Evolutionary conservation across 129 eudicot species (phyloP).

Genomic region (Kitagawia praeruptora): DNA sequence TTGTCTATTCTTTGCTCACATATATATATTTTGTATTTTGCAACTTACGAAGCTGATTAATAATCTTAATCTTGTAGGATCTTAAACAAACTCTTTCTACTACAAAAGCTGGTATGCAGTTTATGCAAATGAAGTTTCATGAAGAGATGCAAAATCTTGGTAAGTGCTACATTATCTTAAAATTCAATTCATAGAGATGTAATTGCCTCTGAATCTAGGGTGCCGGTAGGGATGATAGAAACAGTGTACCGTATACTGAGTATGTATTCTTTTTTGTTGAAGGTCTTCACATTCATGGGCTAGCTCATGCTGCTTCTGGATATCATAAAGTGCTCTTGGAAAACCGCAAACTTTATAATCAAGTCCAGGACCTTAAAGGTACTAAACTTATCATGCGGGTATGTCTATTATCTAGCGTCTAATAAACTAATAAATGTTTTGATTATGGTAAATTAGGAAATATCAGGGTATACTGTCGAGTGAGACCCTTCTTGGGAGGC

Average conservation of each 20-base stretch:
- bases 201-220: neutral
- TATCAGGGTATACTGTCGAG: constrained; percentile 95
- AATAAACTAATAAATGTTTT: neutral
- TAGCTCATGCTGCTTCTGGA: constrained; percentile 95
- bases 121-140: constrained; percentile 76
- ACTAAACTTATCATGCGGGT: neutral
- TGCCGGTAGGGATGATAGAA: neutral
- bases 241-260: constrained; percentile 4
- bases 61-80: constrained; percentile 40
- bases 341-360: constrained; percentile 90
- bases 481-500: constrained; percentile 78
- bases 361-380: constrained; percentile 98
- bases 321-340: constrained; percentile 93
- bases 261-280: constrained; percentile 5
- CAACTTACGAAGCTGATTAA: constrained; percentile 1
- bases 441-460: constrained; percentile 44
- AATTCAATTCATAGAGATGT: neutral
- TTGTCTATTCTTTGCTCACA: neutral
- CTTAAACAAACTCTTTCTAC: constrained; percentile 67
- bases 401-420: neutral
- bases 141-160: constrained; percentile 86
- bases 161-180: constrained; percentile 18
- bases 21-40: neutral
- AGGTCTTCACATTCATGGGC: constrained; percentile 80
- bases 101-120: constrained; percentile 83